Evolutionary conservation across 78 protist species (phyloP).

Genomic region (Dictyostelium discoideum): dicty_2.7 NC_007088.5:1542001-1542500

Average conservation of each 20-base stretch:
- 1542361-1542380: not conserved
- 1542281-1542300: not conserved
- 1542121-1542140: no score
- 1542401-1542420: not conserved
- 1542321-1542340: not conserved
- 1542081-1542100: not conserved
- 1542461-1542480: not conserved
- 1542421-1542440: not conserved
- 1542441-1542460: not conserved
- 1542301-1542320: not conserved
- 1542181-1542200: constrained; percentile 52
- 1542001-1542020: constrained; percentile 8
- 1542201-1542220: not conserved
- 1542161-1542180: not conserved
- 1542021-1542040: constrained; percentile 56
- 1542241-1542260: not conserved
- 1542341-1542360: not conserved
- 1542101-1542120: not conserved
- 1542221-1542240: not conserved
- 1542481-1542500: not conserved
- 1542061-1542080: not conserved
- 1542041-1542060: constrained; percentile 17
- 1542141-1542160: not conserved
- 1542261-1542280: not conserved
- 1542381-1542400: not conserved